Base-by-base conservation (phyloP, 2,329 filamentous ascomycete species). In the Scortechinia acanthostroma region DNA sequence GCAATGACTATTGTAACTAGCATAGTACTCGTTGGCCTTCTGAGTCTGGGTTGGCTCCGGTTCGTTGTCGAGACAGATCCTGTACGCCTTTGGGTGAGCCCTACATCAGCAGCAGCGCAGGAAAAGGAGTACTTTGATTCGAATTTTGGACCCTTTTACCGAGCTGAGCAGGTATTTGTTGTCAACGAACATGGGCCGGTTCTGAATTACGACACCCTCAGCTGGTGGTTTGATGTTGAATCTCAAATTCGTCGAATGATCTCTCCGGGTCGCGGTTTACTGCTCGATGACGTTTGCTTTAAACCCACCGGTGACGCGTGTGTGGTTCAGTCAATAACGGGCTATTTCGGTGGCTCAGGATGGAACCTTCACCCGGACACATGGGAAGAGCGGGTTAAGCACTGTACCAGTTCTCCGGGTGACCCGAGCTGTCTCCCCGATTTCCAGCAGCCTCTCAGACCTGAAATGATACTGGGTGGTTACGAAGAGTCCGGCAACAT, bases 191-290 rank as follows among this genome's bases (percentile, higher is more conserved):
- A 81, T 2, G 82, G 86, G 0, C 87, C 89, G 1, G 89, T 97
- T 2, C 67, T 98, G 46, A 90, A 79, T 61, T 93, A 94, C 52
- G 88, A 96, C 5, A 96, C 87, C 0, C 71, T 98, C 6, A 70
- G 75, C 21, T 98, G 93, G 93, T 97, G 91, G 93, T 88, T 93
- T 58, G 87, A 83, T 49, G 83, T 97, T 2, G 93, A 98, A 60
- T 78, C 80, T 52, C 82, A 83, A 43, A 80, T 97, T 25, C 74
- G 76, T 46, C 73, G 78, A 33, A 74, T 95, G 46, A 85, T 85
- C 58, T 89, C 90, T 2, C 59, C 77, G 14, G 70, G 81, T 17
- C 80, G 78, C 44, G 83, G 80, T 4, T 76, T 85, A 45, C 83
- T 76, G 0, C 72, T 98, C 2, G 71, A 88, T 21, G 87, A 97